phyloP scores from a whole-genome alignment of 164 flowering plant genomes.

The Taxillus chinensis region DNA sequence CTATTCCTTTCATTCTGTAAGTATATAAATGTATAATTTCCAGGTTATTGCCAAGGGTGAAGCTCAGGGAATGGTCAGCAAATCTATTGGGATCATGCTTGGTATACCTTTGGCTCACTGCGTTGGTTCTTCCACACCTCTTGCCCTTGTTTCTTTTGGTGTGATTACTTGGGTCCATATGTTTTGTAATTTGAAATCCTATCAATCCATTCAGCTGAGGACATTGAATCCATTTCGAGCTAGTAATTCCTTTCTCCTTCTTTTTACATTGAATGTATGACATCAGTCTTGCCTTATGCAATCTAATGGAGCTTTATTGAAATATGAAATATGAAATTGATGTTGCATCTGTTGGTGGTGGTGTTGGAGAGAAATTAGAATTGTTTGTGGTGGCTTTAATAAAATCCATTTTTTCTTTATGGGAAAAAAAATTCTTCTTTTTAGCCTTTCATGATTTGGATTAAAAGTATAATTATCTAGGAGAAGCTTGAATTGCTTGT shows the following conservation, averaged over 20 bases:
- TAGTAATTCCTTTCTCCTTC: conserved; percentile 42
- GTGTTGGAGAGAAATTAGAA: no score
- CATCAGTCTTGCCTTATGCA: neutral
- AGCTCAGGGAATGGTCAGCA: conserved; percentile 99
- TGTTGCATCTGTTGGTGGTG: no score
- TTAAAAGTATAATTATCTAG: no score
- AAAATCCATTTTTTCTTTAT: no score
- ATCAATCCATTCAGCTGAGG: conserved; percentile 76
- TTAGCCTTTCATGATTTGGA: no score
- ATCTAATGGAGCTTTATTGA: no score
- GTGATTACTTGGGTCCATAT: conserved; percentile 81
- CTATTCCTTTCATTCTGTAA: neutral
- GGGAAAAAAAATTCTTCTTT: no score
- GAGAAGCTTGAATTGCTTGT: no score
- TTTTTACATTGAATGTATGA: neutral
- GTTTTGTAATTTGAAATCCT: conserved; percentile 95
- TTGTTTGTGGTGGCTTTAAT: no score
- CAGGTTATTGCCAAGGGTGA: conserved; percentile 99
- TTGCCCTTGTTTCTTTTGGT: conserved; percentile 64
- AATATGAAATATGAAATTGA: no score
- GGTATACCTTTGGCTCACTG: conserved; percentile 76
- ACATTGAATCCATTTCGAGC: conserved; percentile 98
- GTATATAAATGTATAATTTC: neutral
- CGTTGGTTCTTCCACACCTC: conserved; percentile 62
- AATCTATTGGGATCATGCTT: conserved; percentile 72